Evolutionary conservation across 106 monocot genomes (phyloP).

Genomic region (Platanthera guangdongensis): DNA sequence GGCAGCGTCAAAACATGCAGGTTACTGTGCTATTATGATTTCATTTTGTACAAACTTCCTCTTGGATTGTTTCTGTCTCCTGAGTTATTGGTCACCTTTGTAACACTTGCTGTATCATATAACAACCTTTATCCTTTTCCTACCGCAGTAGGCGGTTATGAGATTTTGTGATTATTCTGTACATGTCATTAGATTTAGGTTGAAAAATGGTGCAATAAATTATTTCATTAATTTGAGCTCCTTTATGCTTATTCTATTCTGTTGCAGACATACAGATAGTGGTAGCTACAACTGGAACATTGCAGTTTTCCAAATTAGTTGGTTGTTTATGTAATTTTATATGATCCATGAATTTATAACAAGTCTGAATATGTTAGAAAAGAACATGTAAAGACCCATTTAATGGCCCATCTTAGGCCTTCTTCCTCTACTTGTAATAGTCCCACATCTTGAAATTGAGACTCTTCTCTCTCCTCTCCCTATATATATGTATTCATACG

Average conservation of each 20-base stretch:
- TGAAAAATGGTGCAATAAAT: background rate
- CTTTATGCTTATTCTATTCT: background rate
- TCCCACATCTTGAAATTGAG: too few relatives aligned
- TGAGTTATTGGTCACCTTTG: background rate
- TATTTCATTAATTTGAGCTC: background rate
- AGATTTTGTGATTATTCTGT: background rate
- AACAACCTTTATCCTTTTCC: background rate
- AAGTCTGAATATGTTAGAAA: too few relatives aligned
- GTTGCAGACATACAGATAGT: background rate
- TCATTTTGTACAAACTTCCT: background rate
- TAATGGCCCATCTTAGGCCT: too few relatives aligned
- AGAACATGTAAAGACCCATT: too few relatives aligned
- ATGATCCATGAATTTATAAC: too few relatives aligned
- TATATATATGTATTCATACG: too few relatives aligned
- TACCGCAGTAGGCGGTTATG: background rate
- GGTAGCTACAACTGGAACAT: background rate
- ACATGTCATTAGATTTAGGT: background rate
- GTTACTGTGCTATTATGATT: constrained; percentile 16
- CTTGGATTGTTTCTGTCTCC: background rate
- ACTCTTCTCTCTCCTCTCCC: too few relatives aligned
- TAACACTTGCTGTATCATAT: background rate
- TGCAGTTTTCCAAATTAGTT: too few relatives aligned
- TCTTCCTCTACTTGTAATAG: too few relatives aligned
- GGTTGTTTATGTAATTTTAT: too few relatives aligned
- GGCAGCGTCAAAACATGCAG: constrained; percentile 47